Evolutionary conservation across 2,329 filamentous ascomycete species (phyloP).

Genomic region (Hymenoscyphus albidus): DNA sequence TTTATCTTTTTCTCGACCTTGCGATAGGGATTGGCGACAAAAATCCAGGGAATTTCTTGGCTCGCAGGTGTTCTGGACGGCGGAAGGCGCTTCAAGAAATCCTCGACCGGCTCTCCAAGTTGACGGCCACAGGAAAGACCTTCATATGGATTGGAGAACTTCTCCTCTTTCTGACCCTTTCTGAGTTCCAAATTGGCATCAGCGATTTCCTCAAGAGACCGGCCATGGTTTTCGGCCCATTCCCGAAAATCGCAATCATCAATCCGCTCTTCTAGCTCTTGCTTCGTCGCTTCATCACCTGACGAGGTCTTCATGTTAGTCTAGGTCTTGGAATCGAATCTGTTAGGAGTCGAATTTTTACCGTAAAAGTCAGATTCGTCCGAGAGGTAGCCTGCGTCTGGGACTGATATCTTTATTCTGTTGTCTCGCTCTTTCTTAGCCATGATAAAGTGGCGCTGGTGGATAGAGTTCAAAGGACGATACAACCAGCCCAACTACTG

Average conservation of each 20-base stretch:
- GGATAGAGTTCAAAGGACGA: background rate
- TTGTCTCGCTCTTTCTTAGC: slow-evolving; percentile 13
- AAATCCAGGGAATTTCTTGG: slow-evolving; percentile 62
- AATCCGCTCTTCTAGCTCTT: slow-evolving; percentile 47
- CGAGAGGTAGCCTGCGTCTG: slow-evolving; percentile 27
- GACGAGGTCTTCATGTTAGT: slow-evolving; percentile 16
- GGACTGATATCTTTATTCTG: background rate
- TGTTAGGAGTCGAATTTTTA: slow-evolving; percentile 27
- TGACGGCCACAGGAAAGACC: slow-evolving; percentile 54
- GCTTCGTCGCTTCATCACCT: slow-evolving; percentile 54
- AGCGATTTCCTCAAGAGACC: slow-evolving; percentile 36
- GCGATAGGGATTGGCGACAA: slow-evolving; percentile 60
- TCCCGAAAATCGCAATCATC: slow-evolving; percentile 46
- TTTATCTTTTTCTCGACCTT: slow-evolving; percentile 15
- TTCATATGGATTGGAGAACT: slow-evolving; percentile 56
- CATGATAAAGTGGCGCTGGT: slow-evolving; percentile 16
- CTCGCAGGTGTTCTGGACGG: slow-evolving; percentile 44
- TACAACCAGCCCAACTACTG: background rate
- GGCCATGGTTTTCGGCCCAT: slow-evolving; percentile 45
- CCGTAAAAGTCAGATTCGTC: slow-evolving; percentile 56
- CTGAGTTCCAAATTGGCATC: slow-evolving; percentile 23
- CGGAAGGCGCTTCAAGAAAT: slow-evolving; percentile 66
- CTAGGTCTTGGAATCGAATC: background rate
- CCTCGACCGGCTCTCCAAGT: slow-evolving; percentile 56
- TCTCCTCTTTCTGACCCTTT: slow-evolving; percentile 13